Evolutionary conservation across 225 moss, liverwort and hornwort genomes (phyloP), one percentile per base, ranked within the genome.

Genomic region (Physcomitrium patens): DNA sequence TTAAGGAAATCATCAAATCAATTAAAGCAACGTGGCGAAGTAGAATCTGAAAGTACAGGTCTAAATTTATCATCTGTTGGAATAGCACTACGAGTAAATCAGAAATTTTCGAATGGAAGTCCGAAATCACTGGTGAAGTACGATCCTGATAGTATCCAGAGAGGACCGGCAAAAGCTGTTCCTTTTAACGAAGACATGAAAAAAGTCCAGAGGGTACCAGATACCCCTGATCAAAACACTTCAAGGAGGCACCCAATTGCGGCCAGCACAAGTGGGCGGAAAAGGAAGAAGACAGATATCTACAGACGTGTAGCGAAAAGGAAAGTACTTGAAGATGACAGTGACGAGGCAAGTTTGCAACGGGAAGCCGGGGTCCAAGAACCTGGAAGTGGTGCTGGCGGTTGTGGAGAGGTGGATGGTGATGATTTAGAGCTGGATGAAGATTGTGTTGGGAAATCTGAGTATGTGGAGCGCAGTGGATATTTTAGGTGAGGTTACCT

Each of bases 361-460:
- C 67, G 56, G 65, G 37, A 10, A 61, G 48, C 57, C 41, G 57
- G 16, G 65, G 27, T 49, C 61, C 42, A 43, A 53, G 80, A 69
- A 70, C 46, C 57, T 64, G 72, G 45, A 56, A 58, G 28, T 73
- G 60, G 19, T 73, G 10, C 68, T 71, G 64, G 68, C 3, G 68
- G 64, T 12, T 28, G 51, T 53, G 63, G 60, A n/a, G 76, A 76
- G 27, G 59, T 78, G 16, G 71, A 74, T 66, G 72, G 12, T 70
- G 71, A 81, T 71, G n/a, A 76, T 55, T 77, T 71, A 67, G 81
- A 69, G 26, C 62, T 68, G 52, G 63, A 79, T 43, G 83, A 76
- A 66, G 63, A 83, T 66, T 17, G 57, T 62, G 65, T 37, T 70
- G 66, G 28, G 62, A 77, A 55, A 26, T 43, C 62, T 10, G 18